Evolutionary conservation across 148 eudicot genomes (phyloP), one percentile per base, ranked within the genome.

Genomic region (Chenopodium formosanum): DNA sequence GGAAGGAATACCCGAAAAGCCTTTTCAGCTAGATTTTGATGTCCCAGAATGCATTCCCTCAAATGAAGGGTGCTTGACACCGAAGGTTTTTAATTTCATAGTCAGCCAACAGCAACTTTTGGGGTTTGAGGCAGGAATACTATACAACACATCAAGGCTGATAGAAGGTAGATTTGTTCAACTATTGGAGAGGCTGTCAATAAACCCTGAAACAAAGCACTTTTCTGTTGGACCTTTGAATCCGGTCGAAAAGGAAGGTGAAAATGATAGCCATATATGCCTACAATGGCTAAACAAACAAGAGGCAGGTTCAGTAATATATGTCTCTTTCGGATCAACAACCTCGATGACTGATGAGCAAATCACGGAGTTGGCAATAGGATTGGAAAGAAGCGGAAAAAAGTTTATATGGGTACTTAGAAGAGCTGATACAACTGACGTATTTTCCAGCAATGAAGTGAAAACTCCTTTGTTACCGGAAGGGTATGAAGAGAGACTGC

Each of bases 371-470:
- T 32, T 91, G 25, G 97, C 94, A 0, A 19, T 77, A 8, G 97
- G 95, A 71, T 67, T 91, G 65, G 94, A 93, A 70, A 13, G 53
- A 63, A 90, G 93, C 53, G 79, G 66, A 64, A 85, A 86, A 34
- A 90, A 84, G 80, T 92, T 94, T 80, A 52, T 90, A 25, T 94
- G 94, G 98, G 92, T 88, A 48, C 58, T 92, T 14, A 88, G 91
- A 56, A 44, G 12, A 9, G 79, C 82, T 31, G 86, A 83, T 75
- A 60, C 74, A 74, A 70, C 63, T 76, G 75, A 83, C 17, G 1
- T 74, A 19, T 79, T 66, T 66, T 74, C 10, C 22, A 85, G 72
- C 23, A 74, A 77, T 31, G 83, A 82, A 10, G 80, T 0, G 1
- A 74, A 74, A 76, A 83, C 58, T 73, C 68, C 75, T 56, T 81